phyloP scores from a whole-genome alignment of 129 eudicot species.

The Flaveria trinervia region DNA sequence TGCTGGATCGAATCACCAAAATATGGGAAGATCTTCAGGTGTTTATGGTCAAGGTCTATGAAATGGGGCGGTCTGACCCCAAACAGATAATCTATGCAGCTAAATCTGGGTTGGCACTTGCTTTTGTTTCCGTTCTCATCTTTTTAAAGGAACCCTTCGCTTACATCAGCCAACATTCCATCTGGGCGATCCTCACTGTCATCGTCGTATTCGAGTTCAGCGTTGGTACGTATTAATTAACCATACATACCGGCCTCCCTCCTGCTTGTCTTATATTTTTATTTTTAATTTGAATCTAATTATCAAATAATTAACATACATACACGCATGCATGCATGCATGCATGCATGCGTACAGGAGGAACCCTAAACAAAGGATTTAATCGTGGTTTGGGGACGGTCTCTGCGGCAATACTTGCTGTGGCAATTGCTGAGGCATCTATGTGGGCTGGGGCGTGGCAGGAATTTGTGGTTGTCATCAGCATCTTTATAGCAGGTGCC shows the following conservation, averaged over 20 bases:
- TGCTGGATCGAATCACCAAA: constrained; percentile 28
- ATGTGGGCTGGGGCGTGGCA: constrained; percentile 45
- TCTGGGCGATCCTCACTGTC: constrained; percentile 92
- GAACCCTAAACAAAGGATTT: constrained; percentile 78
- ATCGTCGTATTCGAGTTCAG: constrained; percentile 92
- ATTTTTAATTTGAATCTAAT: too few relatives aligned
- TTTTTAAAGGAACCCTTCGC: constrained; percentile 64
- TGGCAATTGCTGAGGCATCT: constrained; percentile 63
- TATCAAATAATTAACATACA: too few relatives aligned
- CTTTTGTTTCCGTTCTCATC: constrained; percentile 70
- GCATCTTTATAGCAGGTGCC: constrained; percentile 65
- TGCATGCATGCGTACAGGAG: constrained; percentile 45
- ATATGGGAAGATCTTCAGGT: constrained; percentile 38
- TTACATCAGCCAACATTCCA: constrained; percentile 52
- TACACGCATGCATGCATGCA: neutral
- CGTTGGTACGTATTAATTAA: constrained; percentile 48
- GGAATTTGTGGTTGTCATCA: constrained; percentile 60
- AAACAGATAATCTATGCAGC: constrained; percentile 68
- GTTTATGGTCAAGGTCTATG: constrained; percentile 27
- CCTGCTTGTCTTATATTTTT: too few relatives aligned
- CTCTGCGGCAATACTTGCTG: constrained; percentile 66
- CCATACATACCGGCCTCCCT: too few relatives aligned
- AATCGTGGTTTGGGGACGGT: constrained; percentile 82
- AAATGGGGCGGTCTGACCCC: constrained; percentile 77
- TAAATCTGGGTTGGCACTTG: constrained; percentile 74